phyloP scores from a whole-genome alignment of 2,329 filamentous ascomycete species.

The Alternaria rosae region DNA sequence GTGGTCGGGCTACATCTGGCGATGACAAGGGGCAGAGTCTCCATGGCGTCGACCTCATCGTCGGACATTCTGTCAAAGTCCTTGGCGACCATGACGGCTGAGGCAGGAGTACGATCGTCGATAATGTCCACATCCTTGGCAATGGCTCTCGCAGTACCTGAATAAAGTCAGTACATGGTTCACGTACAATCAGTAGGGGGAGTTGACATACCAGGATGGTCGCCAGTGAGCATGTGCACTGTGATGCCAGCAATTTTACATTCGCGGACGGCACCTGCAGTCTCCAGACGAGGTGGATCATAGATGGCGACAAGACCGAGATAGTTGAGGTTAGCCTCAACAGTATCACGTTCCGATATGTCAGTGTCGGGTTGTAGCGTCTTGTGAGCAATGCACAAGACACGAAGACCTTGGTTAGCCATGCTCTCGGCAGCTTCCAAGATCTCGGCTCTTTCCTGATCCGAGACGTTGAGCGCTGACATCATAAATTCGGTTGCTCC shows the following conservation, averaged over 20 bases:
- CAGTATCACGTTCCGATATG: constrained; percentile 60
- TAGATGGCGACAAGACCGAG: constrained; percentile 87
- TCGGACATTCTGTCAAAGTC: constrained; percentile 56
- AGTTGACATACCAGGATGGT: constrained; percentile 49
- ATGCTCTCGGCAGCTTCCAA: constrained; percentile 35
- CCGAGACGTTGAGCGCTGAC: constrained; percentile 39
- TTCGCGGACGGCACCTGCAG: constrained; percentile 62
- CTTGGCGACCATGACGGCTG: constrained; percentile 53
- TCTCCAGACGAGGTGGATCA: constrained; percentile 84
- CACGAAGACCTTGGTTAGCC: constrained; percentile 49
- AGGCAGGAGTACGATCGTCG: constrained; percentile 31
- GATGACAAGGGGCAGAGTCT: constrained; percentile 54
- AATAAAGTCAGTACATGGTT: neutral
- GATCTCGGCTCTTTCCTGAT: constrained; percentile 32
- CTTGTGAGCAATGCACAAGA: constrained; percentile 50
- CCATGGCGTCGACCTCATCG: constrained; percentile 52
- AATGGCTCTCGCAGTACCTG: constrained; percentile 54
- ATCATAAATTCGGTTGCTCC: constrained; percentile 51
- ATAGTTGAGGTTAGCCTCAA: constrained; percentile 75
- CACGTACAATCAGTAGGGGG: neutral
- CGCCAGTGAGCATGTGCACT: constrained; percentile 59
- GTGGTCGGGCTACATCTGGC: constrained; percentile 57
- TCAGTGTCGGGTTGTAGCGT: constrained; percentile 34
- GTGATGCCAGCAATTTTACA: constrained; percentile 58
- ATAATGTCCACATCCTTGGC: constrained; percentile 57